These are phyloP conservation scores for Cyberlindnera amylophila DNA, from an alignment of 805 yeast genomes.

Conservation along the genomic window DNA sequence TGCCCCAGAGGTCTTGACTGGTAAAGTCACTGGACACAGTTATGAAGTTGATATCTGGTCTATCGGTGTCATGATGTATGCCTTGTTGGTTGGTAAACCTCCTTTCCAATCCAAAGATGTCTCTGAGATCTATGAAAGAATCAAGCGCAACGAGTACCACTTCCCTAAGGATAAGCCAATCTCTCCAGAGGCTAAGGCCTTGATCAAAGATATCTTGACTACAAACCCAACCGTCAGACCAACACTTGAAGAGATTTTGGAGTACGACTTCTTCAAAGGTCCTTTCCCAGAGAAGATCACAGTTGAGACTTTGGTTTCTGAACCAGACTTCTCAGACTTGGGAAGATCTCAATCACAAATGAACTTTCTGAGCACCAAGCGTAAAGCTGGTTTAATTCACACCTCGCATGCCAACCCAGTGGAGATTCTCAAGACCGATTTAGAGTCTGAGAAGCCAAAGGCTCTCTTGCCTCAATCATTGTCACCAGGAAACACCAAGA, in stretches of 20 bases:
- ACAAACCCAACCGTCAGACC: slow-evolving; percentile 83
- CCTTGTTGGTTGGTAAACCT: slow-evolving; percentile 89
- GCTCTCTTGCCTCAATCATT: slow-evolving; percentile 80
- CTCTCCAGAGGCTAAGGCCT: slow-evolving; percentile 65
- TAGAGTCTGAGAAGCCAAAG: slow-evolving; percentile 63
- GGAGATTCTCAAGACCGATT: slow-evolving; percentile 63
- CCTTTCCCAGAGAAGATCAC: slow-evolving; percentile 73
- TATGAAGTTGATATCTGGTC: slow-evolving; percentile 98
- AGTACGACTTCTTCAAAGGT: slow-evolving; percentile 84
- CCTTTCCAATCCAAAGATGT: slow-evolving; percentile 98
- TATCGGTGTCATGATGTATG: slow-evolving; percentile 93
- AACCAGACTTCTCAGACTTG: slow-evolving; percentile 57
- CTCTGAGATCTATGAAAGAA: slow-evolving; percentile 85
- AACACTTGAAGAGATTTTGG: slow-evolving; percentile 68
- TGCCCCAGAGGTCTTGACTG: slow-evolving; percentile 95
- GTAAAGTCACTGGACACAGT: slow-evolving; percentile 84
- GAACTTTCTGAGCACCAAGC: slow-evolving; percentile 65
- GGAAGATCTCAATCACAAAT: slow-evolving; percentile 57
- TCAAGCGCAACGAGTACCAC: slow-evolving; percentile 71
- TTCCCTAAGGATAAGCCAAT: slow-evolving; percentile 71
- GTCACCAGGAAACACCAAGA: slow-evolving; percentile 89
- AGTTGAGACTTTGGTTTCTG: slow-evolving; percentile 54
- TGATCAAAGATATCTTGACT: slow-evolving; percentile 70
- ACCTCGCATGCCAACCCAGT: slow-evolving; percentile 54
- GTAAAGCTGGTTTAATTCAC: slow-evolving; percentile 56